Evolutionary conservation across 805 yeast species (phyloP).

Genomic region (Candida vaughaniae): DNA sequence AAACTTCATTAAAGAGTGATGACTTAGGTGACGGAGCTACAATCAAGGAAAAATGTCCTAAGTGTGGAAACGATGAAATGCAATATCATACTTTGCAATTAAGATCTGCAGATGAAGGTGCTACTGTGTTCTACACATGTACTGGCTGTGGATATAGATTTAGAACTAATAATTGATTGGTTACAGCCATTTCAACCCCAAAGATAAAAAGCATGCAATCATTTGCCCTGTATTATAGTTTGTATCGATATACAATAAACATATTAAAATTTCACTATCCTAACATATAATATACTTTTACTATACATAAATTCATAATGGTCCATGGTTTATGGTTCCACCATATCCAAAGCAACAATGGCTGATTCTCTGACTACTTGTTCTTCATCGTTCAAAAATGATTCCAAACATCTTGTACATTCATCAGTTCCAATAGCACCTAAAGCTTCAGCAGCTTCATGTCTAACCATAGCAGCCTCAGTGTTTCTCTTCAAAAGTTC

Average conservation of each 20-base stretch:
- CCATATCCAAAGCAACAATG: constrained; percentile 94
- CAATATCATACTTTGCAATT: constrained; percentile 94
- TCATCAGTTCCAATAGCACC: constrained; percentile 97
- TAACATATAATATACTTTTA: constrained; percentile 1
- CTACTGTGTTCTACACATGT: constrained; percentile 97
- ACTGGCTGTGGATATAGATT: constrained; percentile 88
- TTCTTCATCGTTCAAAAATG: constrained; percentile 77
- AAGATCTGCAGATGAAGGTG: constrained; percentile 99
- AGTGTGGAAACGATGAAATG: constrained; percentile 98
- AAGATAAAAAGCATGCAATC: no score
- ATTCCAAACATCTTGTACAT: constrained; percentile 81
- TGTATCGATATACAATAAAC: constrained; percentile 1
- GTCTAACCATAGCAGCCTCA: constrained; percentile 99
- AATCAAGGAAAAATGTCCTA: constrained; percentile 96
- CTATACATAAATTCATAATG: neutral
- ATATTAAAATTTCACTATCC: neutral
- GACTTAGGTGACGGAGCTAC: constrained; percentile 95
- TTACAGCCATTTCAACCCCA: neutral
- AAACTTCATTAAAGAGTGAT: constrained; percentile 71
- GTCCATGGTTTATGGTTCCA: constrained; percentile 4
- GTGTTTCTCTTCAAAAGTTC: constrained; percentile 71
- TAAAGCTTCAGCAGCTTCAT: constrained; percentile 98
- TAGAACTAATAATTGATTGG: constrained; percentile 78
- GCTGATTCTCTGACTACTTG: constrained; percentile 96
- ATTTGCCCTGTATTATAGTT: constrained; percentile 9